Conservation (phyloP, 2,329 filamentous ascomycete species). For the Aureobasidium uvarum region DNA sequence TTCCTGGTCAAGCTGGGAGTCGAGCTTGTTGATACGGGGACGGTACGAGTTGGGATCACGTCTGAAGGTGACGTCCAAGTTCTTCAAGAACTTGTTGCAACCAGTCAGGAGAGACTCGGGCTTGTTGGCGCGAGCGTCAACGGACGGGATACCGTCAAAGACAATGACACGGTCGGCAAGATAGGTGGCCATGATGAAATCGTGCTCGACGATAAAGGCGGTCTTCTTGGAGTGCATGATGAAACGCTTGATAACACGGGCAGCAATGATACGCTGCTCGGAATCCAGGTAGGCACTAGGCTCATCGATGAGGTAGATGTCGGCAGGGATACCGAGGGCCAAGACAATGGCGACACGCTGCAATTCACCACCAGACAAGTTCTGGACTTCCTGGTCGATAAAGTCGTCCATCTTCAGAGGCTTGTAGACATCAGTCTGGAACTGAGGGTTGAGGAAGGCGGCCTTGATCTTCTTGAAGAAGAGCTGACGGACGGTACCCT, state of each 20-base stretch:
- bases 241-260: conserved; percentile 98
- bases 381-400: conserved; percentile 99
- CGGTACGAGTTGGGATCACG: conserved; percentile 95
- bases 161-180: conserved; percentile 94
- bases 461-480: conserved; percentile 99
- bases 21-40: conserved; percentile 96
- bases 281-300: conserved; percentile 97
- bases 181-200: conserved; percentile 94
- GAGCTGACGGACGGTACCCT: conserved; percentile 91
- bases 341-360: conserved; percentile 98
- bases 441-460: conserved; percentile 92
- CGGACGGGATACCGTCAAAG: conserved; percentile 90
- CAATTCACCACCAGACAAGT: conserved; percentile 97
- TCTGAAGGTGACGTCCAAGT: conserved; percentile 96
- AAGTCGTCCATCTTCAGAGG: conserved; percentile 99
- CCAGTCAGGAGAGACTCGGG: conserved; percentile 92
- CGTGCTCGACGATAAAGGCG: conserved; percentile 98
- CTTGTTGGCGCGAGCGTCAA: conserved; percentile 80
- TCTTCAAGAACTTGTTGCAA: conserved; percentile 96
- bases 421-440: conserved; percentile 99
- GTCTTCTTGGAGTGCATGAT: conserved; percentile 99
- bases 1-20: conserved; percentile 95
- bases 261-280: conserved; percentile 96
- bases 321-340: conserved; percentile 89
- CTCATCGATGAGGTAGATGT: conserved; percentile 98